Base-by-base conservation (phyloP, 495 filamentous ascomycete genomes). In the Talaromyces proteolyticus region DNA sequence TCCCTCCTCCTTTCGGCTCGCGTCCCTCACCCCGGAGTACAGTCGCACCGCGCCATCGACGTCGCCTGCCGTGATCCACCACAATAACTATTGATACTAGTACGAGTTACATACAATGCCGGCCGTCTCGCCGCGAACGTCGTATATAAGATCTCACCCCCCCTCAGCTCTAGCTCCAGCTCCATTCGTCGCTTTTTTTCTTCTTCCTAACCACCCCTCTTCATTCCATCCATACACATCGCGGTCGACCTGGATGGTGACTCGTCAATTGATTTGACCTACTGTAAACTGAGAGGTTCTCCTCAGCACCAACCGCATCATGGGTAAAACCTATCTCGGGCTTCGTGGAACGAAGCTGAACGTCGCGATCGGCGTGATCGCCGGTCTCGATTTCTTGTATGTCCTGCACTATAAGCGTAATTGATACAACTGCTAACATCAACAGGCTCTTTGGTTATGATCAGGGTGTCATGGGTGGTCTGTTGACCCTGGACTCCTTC, bases 351-450 rank as follows among this genome's bases (percentile, higher is more conserved):
- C 72, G 22, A 67, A 66, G 64, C 77, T 88, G 41, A 85, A 86
- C 55, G 74, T 81, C 56, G 81, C 80, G 53, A 79, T 88, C 48
- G 82, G 80, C 49, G 64, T 80, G 4, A 77, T 87, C 52, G 84
- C 84, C 51, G 84, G 84, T 59, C 75, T 82, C 42, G 84, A 87
- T 66, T 88, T 88, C 58, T 65, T 86, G 63, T 67, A 56, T 37
- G 64, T 56, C 17, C 45, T 12, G 43, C 21, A 19, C 23, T 26
- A 11, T 22, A 14, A 6, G n/a, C 6, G 12, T 22, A 22, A 4
- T 44, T 23, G 12, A 19, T 20, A n/a, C 44, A n/a, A 4, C 34
- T 53, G 44, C 47, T 54, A 17, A 48, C 53, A 4, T 39, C 40
- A 16, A 29, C 26, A 67, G 64, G 22, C 54, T 68, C 23, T 68